Conservation (phyloP, 2,329 filamentous ascomycete species). For the Ceratocystis alfenasii region DNA sequence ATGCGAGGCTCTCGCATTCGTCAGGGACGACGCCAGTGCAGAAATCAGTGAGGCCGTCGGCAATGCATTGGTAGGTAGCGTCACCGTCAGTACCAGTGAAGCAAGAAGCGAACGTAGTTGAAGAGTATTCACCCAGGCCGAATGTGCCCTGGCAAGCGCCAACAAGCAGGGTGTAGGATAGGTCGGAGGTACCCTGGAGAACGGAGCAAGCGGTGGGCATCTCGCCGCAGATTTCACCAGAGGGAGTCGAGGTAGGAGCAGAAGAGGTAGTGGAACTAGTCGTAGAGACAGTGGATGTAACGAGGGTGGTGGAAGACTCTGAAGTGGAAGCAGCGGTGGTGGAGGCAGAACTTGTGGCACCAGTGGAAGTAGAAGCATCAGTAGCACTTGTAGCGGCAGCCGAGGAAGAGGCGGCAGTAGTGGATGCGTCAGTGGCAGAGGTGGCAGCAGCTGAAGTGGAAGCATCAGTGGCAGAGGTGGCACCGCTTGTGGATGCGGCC, state of each 20-base stretch:
- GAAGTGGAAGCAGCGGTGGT: background rate
- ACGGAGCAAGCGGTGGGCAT: slow-evolving; percentile 15
- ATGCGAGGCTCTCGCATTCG: background rate
- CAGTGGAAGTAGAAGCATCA: background rate
- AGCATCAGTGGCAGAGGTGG: background rate
- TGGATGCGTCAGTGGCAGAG: background rate
- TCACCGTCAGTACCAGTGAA: slow-evolving; percentile 6
- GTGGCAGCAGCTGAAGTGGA: background rate
- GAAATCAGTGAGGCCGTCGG: background rate
- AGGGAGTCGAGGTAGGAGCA: background rate
- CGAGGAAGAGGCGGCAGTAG: background rate
- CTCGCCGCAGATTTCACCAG: background rate
- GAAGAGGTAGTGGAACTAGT: background rate
- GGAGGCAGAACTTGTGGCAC: background rate
- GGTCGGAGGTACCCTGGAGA: background rate
- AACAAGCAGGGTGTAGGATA: background rate
- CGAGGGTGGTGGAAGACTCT: no score
- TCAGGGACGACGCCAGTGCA: slow-evolving; percentile 11
- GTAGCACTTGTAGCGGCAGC: background rate
- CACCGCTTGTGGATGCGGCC: background rate
- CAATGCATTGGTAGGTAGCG: slow-evolving; percentile 14
- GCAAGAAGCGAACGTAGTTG: slow-evolving; percentile 8
- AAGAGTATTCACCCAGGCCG: slow-evolving; percentile 10
- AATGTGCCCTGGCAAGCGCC: slow-evolving; percentile 8
- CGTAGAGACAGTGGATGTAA: background rate